Base-by-base conservation (phyloP, 306 rosid genomes). In the Pterocarpus macrocarpus region DNA sequence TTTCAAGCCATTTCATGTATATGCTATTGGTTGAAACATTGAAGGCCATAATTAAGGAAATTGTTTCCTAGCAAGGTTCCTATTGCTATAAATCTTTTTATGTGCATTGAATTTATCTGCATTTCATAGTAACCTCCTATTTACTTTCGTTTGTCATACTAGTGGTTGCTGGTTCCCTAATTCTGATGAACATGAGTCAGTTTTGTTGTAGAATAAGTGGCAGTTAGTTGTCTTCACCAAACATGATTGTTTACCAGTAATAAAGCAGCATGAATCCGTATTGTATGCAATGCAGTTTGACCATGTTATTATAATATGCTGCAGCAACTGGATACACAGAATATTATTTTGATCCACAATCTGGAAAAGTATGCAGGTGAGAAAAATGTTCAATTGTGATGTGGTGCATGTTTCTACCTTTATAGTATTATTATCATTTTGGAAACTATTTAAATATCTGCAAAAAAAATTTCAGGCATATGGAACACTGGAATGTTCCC, bases 261-360 rank as follows among this genome's bases (percentile, higher is more conserved):
- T 2, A 39, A 22, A 15, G 52, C 10, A 64, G 52, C 34, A 52
- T 63, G 57, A 79, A 34, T 69, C 64, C 43, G 36, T 57, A 3
- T 53, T 77, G 52, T 50, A 52, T 38, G 74, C 30, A 9, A 63
- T 72, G 44, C 38, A 56, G 61, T 81, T 56, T 86, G 64, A 83
- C 36, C 65, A 50, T 50, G 28, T 80, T 55, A 55, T 47, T 14
- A 55, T 47, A 41, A 6, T 68, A 41, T 78, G 75, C 65, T 89
- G 90, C 97, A 92, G 99, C 99, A 70, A 95, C 97, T 44, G 99
- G 97, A 84, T 92, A 90, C 83, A 95, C 99, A 2, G 97, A 95
- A 80, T 95, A 95, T 71, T 95, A 88, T 56, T 95, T 88, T 84
- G 97, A 91, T 84, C 78, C 84, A 52, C 73, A 85, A 81, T 88